Evolutionary conservation across 108 stramenopile species (phyloP).

Genomic region (Nitzschia inconspicua): DNA sequence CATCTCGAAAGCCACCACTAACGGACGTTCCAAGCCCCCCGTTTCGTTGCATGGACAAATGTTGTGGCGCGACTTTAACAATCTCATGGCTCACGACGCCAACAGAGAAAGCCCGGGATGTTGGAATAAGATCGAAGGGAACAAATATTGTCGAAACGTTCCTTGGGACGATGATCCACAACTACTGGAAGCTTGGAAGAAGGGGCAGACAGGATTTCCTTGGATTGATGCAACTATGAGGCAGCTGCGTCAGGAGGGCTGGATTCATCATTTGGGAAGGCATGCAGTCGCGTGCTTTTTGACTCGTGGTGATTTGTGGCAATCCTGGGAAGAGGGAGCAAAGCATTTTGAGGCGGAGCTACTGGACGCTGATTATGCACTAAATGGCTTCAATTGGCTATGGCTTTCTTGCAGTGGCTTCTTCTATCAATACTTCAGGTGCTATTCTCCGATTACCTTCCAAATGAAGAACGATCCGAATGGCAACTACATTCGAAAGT

Average conservation of each 20-base stretch:
- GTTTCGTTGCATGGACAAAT: conserved; percentile 92
- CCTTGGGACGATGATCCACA: conserved; percentile 82
- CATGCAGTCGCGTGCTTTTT: conserved; percentile 98
- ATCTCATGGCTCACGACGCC: conserved; percentile 77
- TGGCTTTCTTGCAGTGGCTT: conserved; percentile 89
- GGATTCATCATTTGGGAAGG: conserved; percentile 95
- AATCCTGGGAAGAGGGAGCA: conserved; percentile 93
- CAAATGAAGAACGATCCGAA: conserved; percentile 89
- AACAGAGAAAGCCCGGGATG: conserved; percentile 42
- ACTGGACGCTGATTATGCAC: conserved; percentile 90
- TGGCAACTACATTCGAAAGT: conserved; percentile 91
- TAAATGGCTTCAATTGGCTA: conserved; percentile 97
- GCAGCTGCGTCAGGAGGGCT: conserved; percentile 87
- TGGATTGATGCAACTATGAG: conserved; percentile 97
- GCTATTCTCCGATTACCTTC: conserved; percentile 89
- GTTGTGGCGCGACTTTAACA: conserved; percentile 93
- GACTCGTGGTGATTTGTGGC: conserved; percentile 95
- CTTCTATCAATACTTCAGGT: conserved; percentile 95
- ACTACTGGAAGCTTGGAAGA: conserved; percentile 83
- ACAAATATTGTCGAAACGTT: conserved; percentile 71
- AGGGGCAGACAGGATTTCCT: conserved; percentile 92
- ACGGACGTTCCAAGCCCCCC: conserved; percentile 82
- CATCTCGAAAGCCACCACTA: conserved; percentile 15
- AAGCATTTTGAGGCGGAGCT: conserved; percentile 77
- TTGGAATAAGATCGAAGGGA: conserved; percentile 76